Conservation (phyloP, 345 rosid species). For the Microthlaspi erraticum region DNA sequence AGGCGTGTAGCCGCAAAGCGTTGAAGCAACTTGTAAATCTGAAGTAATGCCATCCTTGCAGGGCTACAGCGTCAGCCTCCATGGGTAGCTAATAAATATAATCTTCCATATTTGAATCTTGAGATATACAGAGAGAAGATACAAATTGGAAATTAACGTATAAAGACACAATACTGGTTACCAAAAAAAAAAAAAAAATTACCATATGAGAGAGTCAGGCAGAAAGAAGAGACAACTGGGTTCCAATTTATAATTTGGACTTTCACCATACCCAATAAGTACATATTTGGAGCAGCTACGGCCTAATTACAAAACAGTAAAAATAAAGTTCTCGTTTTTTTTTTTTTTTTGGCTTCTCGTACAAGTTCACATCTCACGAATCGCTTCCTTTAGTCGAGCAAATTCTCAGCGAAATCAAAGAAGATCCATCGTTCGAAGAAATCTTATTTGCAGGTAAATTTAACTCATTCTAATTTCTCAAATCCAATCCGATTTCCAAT, state of each 20-base stretch:
- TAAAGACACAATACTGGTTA: too few species aligned
- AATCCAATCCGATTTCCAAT: neutral
- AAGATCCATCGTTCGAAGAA: neutral
- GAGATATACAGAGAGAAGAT: too few species aligned
- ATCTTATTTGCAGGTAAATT: conserved; percentile 9
- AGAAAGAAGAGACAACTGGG: too few species aligned
- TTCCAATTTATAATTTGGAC: neutral
- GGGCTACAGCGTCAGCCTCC: too few species aligned
- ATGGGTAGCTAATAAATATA: too few species aligned
- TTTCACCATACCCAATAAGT: neutral
- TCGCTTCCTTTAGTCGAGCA: neutral
- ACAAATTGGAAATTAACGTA: too few species aligned
- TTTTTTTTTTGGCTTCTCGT: conserved; percentile 30
- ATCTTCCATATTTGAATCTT: too few species aligned
- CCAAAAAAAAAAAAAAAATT: too few species aligned
- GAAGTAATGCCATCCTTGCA: too few species aligned
- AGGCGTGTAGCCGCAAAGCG: too few species aligned
- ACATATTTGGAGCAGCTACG: neutral
- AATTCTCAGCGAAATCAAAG: conserved; percentile 29
- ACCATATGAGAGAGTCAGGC: too few species aligned
- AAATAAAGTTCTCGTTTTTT: neutral
- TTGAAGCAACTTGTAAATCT: too few species aligned
- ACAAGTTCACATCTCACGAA: conserved; percentile 34
- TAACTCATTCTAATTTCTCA: neutral
- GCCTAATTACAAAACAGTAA: conserved; percentile 9